Evolutionary conservation across 768 basidiomycete genomes (phyloP).

Genomic region (Ramaria sp.): DNA sequence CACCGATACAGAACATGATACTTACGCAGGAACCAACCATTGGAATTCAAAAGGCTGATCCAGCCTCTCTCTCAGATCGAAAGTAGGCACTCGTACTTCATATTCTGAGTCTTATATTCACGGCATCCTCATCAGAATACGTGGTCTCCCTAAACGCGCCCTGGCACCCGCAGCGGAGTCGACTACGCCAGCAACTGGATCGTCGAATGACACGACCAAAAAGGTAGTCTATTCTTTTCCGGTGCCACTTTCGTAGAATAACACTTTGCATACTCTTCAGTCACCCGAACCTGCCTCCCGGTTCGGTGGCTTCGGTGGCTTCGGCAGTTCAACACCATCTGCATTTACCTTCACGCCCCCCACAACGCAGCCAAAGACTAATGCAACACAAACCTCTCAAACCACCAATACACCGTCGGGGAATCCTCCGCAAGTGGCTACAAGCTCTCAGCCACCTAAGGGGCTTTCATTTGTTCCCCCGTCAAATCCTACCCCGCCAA

Average conservation of each 20-base stretch:
- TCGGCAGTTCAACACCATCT: slow-evolving; percentile 25
- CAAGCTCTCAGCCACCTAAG: background rate
- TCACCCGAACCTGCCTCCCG: slow-evolving; percentile 26
- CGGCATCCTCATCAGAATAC: slow-evolving; percentile 42
- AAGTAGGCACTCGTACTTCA: slow-evolving; percentile 32
- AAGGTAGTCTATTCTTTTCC: slow-evolving; percentile 16
- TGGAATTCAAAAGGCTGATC: slow-evolving; percentile 52
- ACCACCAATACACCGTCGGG: slow-evolving; percentile 8
- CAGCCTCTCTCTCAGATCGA: slow-evolving; percentile 40
- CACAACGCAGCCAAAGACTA: slow-evolving; percentile 12
- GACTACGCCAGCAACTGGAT: slow-evolving; percentile 12
- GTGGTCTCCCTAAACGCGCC: slow-evolving; percentile 46
- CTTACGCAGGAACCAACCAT: slow-evolving; percentile 29
- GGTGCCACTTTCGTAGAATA: background rate
- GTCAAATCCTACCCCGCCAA: slow-evolving; percentile 14
- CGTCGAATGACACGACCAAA: slow-evolving; percentile 13
- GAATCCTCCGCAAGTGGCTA: slow-evolving; percentile 8
- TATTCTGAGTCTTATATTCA: slow-evolving; percentile 3
- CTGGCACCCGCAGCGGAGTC: slow-evolving; percentile 14
- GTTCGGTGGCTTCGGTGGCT: slow-evolving; percentile 42
- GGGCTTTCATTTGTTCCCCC: background rate
- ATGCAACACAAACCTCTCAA: slow-evolving; percentile 11
- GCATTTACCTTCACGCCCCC: slow-evolving; percentile 13
- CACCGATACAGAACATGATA: background rate
- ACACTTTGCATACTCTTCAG: slow-evolving; percentile 14